Evolutionary conservation across 306 rosid genomes (phyloP), one percentile per base, ranked within the genome.

Genomic region (Adenanthera pavonina): DNA sequence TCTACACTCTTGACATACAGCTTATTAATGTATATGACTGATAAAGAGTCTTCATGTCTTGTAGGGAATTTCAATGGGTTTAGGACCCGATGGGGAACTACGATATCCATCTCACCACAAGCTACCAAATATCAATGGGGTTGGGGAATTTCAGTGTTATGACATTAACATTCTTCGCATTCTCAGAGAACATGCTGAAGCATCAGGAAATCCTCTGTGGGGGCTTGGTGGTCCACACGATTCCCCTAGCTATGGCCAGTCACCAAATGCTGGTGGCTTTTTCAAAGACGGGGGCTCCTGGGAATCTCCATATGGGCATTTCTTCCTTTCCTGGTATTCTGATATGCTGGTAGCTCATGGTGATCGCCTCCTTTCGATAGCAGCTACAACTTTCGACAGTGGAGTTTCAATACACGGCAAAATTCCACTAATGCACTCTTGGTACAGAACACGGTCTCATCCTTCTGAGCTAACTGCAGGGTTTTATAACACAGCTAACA

Each of bases 161-260:
- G 97, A 96, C 77, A 75, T 89, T 71, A 87, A 89, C 89, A 96
- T 93, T 92, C 98, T 93, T 61, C 59, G 80, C 77, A 12, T 69
- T 84, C 96, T 96, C 30, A 91, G 91, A 83, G 85, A 89, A 64
- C 92, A 85, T 65, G 98, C 99, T n/a, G 92, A 92, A 82, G 87
- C 84, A 69, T 47, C 81, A 3, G 97, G 98, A 78, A 89, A 93
- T 79, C 94, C 98, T 65, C 51, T 87, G 8, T 96, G 98, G 97
- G 99, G 99, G 51, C 94, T 93, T 41, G 98, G 97, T 33, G 98
- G 99, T 69, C 99, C 98, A 30, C 99, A 96, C 43, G 98, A 96
- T 82, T 92, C 77, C 34, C 91, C 99, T 17, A 69, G 79, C 62
- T 92, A 89, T 71, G 75, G 87, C 3, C 94, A 91, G 75, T 40